These are phyloP conservation scores for Didymella exigua DNA, from an alignment of 2,329 filamentous ascomycete species.

Conservation along the genomic window DNA sequence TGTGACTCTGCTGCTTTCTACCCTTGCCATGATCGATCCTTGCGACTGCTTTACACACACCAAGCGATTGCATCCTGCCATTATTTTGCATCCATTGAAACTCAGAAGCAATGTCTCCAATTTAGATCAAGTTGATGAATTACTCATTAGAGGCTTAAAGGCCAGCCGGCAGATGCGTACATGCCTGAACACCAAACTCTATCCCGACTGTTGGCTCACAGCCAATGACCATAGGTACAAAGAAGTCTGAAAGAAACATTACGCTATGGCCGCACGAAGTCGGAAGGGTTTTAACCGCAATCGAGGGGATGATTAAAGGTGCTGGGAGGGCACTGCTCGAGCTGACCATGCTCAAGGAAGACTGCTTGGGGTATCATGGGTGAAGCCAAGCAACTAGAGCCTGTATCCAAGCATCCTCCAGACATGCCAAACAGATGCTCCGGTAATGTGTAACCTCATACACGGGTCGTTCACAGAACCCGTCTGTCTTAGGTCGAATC, in stretches of 20 bases:
- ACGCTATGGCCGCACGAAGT: not conserved
- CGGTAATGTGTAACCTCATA: not conserved
- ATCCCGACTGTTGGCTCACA: not conserved
- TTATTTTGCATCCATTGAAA: too few species aligned
- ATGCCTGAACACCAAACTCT: not conserved
- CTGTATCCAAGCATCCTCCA: slow-evolving; percentile 13
- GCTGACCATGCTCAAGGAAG: not conserved
- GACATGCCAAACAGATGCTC: slow-evolving; percentile 6
- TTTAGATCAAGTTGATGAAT: not conserved
- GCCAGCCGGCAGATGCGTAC: not conserved
- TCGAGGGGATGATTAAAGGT: not conserved
- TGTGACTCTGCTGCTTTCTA: not conserved
- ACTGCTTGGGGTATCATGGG: not conserved
- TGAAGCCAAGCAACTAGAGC: slow-evolving; percentile 4
- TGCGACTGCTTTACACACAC: too few species aligned
- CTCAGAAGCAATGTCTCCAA: too few species aligned
- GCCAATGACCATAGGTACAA: slow-evolving; percentile 6
- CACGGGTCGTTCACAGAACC: not conserved
- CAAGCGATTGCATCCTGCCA: too few species aligned
- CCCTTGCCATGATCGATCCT: not conserved
- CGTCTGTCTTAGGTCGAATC: not conserved
- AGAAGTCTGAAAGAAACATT: slow-evolving; percentile 7
- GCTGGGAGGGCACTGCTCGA: not conserved
- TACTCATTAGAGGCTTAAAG: slow-evolving; percentile 3
- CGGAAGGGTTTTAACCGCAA: not conserved